These are phyloP conservation scores for Penicillium freii DNA, from an alignment of 2,329 filamentous ascomycete genomes.

Conservation along the genomic window DNA sequence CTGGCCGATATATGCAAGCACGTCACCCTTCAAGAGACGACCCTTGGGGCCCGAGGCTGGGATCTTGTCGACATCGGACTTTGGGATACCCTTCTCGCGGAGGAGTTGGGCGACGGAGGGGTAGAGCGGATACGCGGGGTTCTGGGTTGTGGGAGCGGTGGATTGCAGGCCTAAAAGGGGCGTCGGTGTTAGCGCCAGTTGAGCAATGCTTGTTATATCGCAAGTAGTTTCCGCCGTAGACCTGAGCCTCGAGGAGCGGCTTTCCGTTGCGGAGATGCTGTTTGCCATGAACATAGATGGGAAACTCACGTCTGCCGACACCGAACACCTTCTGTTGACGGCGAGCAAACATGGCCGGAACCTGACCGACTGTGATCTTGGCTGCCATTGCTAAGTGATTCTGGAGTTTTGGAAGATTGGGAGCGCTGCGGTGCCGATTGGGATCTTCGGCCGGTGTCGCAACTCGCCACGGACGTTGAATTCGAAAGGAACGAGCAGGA, in stretches of 20 bases:
- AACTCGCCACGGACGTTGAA: slow-evolving; percentile 21
- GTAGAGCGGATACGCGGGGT: slow-evolving; percentile 51
- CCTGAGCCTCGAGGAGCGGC: slow-evolving; percentile 1
- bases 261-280: not conserved
- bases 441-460: slow-evolving; percentile 19
- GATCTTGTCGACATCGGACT: slow-evolving; percentile 75
- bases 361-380: slow-evolving; percentile 32
- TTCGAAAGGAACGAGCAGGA: slow-evolving; percentile 23
- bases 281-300: slow-evolving; percentile 6
- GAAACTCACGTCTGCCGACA: slow-evolving; percentile 37
- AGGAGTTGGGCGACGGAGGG: slow-evolving; percentile 84
- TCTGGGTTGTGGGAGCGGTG: slow-evolving; percentile 38
- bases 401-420: slow-evolving; percentile 4
- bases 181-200: slow-evolving; percentile 6
- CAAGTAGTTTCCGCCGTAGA: not conserved
- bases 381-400: slow-evolving; percentile 32
- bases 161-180: slow-evolving; percentile 34
- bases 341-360: slow-evolving; percentile 36
- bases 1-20: slow-evolving; percentile 81
- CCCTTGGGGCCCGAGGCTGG: slow-evolving; percentile 83
- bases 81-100: slow-evolving; percentile 72
- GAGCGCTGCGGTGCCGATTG: slow-evolving; percentile 14
- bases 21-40: slow-evolving; percentile 89
- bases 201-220: not conserved
- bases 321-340: slow-evolving; percentile 33